phyloP scores from a whole-genome alignment of 2,329 filamentous ascomycete genomes.

The Hymenoscyphus fructigenus region DNA sequence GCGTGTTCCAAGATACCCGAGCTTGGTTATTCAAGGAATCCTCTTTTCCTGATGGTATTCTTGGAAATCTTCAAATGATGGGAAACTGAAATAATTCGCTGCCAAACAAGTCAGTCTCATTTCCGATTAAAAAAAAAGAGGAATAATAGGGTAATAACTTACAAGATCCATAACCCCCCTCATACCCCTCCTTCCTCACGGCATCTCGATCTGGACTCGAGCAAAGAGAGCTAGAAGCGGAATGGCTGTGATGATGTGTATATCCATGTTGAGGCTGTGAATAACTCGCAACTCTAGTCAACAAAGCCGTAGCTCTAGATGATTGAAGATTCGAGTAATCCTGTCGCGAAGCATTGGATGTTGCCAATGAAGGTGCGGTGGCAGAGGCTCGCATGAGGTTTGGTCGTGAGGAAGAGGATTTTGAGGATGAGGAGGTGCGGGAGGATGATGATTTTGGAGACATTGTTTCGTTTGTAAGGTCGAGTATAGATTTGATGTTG shows the following conservation, averaged over 20 bases:
- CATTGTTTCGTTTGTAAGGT: constrained; percentile 29
- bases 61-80: constrained; percentile 68
- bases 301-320: constrained; percentile 53
- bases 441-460: constrained; percentile 39
- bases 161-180: constrained; percentile 5
- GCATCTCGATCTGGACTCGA: constrained; percentile 22
- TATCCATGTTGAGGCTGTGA: constrained; percentile 42
- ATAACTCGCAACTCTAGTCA: constrained; percentile 53
- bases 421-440: constrained; percentile 25
- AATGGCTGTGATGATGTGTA: constrained; percentile 10
- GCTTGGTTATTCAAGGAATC: constrained; percentile 16
- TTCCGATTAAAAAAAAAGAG: neutral
- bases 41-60: constrained; percentile 42
- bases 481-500: no score
- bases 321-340: constrained; percentile 50
- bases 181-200: constrained; percentile 29
- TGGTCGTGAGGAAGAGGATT: constrained; percentile 48
- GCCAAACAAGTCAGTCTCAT: constrained; percentile 25
- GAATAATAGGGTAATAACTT: neutral
- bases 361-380: constrained; percentile 58
- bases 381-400: constrained; percentile 54
- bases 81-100: constrained; percentile 70
- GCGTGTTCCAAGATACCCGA: no score
- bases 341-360: constrained; percentile 52
- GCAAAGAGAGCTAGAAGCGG: constrained; percentile 21